A percentile compares a stretch with the other conserved stretches of the same genome.
Conservation (phyloP, 2,329 filamentous ascomycete species). For the Aspergillus fijiensis region DNA sequence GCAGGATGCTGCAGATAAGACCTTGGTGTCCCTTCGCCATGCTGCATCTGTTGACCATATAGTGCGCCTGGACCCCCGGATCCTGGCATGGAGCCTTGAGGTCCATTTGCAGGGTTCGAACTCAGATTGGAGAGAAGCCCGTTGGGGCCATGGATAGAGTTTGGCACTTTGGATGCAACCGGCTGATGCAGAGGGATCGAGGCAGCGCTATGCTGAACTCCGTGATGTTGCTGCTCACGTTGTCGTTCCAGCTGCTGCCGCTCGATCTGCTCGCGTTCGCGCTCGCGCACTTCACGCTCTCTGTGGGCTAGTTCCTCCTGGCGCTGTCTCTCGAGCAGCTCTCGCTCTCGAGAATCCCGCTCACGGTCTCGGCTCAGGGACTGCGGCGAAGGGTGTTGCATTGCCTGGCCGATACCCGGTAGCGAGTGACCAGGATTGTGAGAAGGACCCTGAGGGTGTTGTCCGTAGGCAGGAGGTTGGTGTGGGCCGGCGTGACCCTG, state of each 20-base stretch:
- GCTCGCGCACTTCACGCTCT: constrained; percentile 54
- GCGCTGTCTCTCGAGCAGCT: constrained; percentile 49
- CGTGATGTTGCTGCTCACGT: constrained; percentile 61
- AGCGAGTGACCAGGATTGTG: constrained; percentile 40
- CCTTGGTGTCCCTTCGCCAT: constrained; percentile 53
- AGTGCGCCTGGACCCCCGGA: constrained; percentile 62
- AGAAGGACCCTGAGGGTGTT: constrained; percentile 39
- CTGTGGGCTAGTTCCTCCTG: constrained; percentile 59
- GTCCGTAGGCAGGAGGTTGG: constrained; percentile 44
- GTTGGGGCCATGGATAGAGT: constrained; percentile 87
- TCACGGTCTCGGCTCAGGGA: constrained; percentile 45
- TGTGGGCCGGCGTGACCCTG: constrained; percentile 44
- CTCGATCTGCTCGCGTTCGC: constrained; percentile 51
- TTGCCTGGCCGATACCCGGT: constrained; percentile 43
- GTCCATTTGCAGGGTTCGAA: constrained; percentile 55
- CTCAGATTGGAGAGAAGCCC: constrained; percentile 77
- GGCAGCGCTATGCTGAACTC: constrained; percentile 82
- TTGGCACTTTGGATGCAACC: constrained; percentile 75
- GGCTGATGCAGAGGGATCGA: constrained; percentile 93
- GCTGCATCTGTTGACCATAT: constrained; percentile 69
- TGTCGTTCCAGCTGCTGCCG: constrained; percentile 58
- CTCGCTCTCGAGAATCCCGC: constrained; percentile 57
- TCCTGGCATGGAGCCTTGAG: constrained; percentile 56
- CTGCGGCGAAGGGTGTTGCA: constrained; percentile 45
- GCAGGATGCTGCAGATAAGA: constrained; percentile 63